phyloP scores from a whole-genome alignment of 352 stramenopile genomes.

The Pythium monospermum region DNA sequence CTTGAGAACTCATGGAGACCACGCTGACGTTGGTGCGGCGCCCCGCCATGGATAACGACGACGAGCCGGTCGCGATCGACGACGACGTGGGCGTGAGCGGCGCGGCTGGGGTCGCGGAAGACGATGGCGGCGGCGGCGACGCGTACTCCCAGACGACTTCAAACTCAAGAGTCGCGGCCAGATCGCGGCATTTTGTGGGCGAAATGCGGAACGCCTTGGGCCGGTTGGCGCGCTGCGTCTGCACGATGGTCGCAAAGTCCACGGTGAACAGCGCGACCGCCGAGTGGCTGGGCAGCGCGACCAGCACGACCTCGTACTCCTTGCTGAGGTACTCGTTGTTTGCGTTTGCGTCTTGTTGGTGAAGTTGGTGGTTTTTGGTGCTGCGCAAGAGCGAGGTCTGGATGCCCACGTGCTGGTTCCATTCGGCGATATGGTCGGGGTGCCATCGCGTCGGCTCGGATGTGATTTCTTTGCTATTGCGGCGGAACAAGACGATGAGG shows the following conservation, averaged over 20 bases:
- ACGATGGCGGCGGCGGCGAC: slow-evolving; percentile 17
- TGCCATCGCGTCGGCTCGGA: slow-evolving; percentile 65
- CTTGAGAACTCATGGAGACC: slow-evolving; percentile 44
- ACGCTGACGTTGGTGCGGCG: slow-evolving; percentile 50
- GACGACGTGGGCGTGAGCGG: slow-evolving; percentile 31
- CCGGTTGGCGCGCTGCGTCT: slow-evolving; percentile 36
- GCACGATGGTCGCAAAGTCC: slow-evolving; percentile 68
- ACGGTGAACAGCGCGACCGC: slow-evolving; percentile 70
- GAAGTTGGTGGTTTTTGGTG: slow-evolving; percentile 19
- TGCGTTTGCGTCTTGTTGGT: slow-evolving; percentile 7
- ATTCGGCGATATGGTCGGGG: slow-evolving; percentile 60
- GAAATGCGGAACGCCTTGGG: slow-evolving; percentile 59
- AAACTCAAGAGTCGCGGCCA: slow-evolving; percentile 68
- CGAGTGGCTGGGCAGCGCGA: slow-evolving; percentile 77
- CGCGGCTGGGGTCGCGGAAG: no score
- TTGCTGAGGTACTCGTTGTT: slow-evolving; percentile 76
- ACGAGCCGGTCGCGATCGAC: slow-evolving; percentile 28
- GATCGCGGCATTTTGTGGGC: slow-evolving; percentile 69
- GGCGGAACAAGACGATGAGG: slow-evolving; percentile 77
- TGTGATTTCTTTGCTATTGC: slow-evolving; percentile 77
- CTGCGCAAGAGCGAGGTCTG: slow-evolving; percentile 68
- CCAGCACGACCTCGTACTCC: slow-evolving; percentile 79
- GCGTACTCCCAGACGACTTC: slow-evolving; percentile 69
- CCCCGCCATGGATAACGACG: slow-evolving; percentile 30
- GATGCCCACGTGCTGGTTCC: slow-evolving; percentile 74